Evolutionary conservation across 2,329 filamentous ascomycete species (phyloP).

Genomic region (Neonectria punicea): DNA sequence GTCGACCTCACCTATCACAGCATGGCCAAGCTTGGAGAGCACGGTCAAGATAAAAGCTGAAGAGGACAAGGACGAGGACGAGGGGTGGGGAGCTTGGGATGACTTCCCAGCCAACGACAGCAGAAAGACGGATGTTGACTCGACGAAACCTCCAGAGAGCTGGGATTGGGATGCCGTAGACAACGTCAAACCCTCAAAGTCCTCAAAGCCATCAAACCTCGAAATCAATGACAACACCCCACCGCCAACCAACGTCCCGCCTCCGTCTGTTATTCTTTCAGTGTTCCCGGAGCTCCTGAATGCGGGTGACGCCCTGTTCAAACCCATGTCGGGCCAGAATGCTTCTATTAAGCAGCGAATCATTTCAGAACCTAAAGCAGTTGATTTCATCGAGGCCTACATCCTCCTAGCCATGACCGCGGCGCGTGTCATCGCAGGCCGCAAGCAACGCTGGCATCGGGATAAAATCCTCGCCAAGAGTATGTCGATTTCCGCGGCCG

Average conservation of each 20-base stretch:
- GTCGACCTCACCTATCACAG: slow-evolving; percentile 55
- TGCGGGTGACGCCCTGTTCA: slow-evolving; percentile 73
- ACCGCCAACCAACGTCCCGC: slow-evolving; percentile 88
- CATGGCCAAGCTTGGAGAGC: slow-evolving; percentile 56
- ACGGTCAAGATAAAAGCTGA: slow-evolving; percentile 20
- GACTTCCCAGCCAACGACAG: slow-evolving; percentile 48
- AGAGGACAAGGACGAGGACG: slow-evolving; percentile 46
- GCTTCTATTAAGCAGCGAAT: slow-evolving; percentile 70
- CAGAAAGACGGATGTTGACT: slow-evolving; percentile 31
- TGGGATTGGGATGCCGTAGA: slow-evolving; percentile 65
- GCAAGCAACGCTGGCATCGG: slow-evolving; percentile 89
- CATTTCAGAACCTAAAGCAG: slow-evolving; percentile 69
- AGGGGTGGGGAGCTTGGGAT: slow-evolving; percentile 65
- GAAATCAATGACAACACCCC: slow-evolving; percentile 47
- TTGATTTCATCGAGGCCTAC: slow-evolving; percentile 72
- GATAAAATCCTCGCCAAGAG: slow-evolving; percentile 86
- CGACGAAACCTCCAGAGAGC: slow-evolving; percentile 39
- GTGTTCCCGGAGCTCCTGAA: slow-evolving; percentile 78
- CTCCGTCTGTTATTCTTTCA: slow-evolving; percentile 83
- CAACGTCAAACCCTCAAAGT: slow-evolving; percentile 38
- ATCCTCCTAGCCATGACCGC: slow-evolving; percentile 73
- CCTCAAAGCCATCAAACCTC: slow-evolving; percentile 4
- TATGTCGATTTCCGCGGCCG: slow-evolving; percentile 85
- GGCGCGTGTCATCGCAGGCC: slow-evolving; percentile 84
- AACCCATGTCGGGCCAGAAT: slow-evolving; percentile 68